phyloP scores from a whole-genome alignment of 176 grass and related monocot genomes.

The Bothriochloa decipiens region DNA sequence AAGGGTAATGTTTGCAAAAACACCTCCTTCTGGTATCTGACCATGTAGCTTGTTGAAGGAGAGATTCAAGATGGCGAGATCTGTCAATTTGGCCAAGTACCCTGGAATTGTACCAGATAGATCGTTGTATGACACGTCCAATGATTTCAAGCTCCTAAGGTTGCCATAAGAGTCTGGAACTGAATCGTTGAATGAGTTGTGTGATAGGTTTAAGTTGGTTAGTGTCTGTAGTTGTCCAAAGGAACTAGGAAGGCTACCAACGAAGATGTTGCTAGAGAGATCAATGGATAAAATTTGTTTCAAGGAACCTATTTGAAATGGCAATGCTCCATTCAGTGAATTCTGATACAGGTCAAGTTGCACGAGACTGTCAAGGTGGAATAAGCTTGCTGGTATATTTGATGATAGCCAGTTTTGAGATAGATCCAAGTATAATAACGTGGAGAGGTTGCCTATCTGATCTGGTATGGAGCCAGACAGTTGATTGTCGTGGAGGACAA shows the following conservation, averaged over 20 bases:
- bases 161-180: background rate
- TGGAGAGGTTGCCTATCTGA: background rate
- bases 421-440: background rate
- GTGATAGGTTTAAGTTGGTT: background rate
- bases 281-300: background rate
- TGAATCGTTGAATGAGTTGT: background rate
- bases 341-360: background rate
- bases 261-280: background rate
- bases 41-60: background rate
- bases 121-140: background rate
- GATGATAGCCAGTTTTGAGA: background rate
- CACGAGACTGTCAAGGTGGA: background rate
- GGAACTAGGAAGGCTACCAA: background rate
- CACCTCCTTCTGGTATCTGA: background rate
- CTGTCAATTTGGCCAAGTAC: background rate
- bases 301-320: background rate
- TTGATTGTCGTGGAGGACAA: background rate
- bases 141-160: background rate
- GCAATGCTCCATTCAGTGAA: background rate
- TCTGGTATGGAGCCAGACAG: background rate
- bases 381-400: background rate
- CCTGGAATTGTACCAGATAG: background rate
- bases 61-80: background rate
- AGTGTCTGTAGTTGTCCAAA: background rate
- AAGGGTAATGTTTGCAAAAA: background rate